These are phyloP conservation scores for Rhizomucor pusillus DNA, from an alignment of 371 early-diverging fungal genomes.

Conservation along the genomic window DNA sequence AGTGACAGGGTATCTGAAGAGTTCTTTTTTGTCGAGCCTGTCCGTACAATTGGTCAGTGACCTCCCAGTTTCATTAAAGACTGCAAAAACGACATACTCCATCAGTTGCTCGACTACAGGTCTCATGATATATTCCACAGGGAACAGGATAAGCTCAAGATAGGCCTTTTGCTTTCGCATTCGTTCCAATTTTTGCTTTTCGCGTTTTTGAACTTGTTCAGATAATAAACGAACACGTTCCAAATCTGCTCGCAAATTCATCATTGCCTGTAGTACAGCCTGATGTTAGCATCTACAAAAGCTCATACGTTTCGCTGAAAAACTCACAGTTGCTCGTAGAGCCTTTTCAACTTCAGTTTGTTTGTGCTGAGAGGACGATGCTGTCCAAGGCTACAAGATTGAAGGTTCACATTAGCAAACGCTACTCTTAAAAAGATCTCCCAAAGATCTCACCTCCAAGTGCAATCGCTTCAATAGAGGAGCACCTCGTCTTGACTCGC, in stretches of 20 bases:
- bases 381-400: slow-evolving; percentile 86
- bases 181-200: slow-evolving; percentile 76
- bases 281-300: background rate
- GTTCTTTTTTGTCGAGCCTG: slow-evolving; percentile 44
- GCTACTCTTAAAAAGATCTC: background rate
- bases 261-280: slow-evolving; percentile 28
- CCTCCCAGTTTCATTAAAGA: background rate
- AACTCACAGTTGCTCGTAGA: slow-evolving; percentile 54
- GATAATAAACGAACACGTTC: slow-evolving; percentile 84
- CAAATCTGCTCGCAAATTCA: slow-evolving; percentile 76
- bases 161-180: slow-evolving; percentile 63
- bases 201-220: slow-evolving; percentile 87
- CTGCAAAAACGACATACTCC: slow-evolving; percentile 38
- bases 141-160: slow-evolving; percentile 68
- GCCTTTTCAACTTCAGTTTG: slow-evolving; percentile 78
- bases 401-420: background rate
- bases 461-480: slow-evolving; percentile 94
- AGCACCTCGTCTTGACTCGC: slow-evolving; percentile 83
- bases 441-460: slow-evolving; percentile 64
- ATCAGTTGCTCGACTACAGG: slow-evolving; percentile 65
- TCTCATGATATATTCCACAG: slow-evolving; percentile 64
- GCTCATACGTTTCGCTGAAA: background rate
- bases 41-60: background rate
- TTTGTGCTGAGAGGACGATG: slow-evolving; percentile 75
- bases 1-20: slow-evolving; percentile 71